Conservation (phyloP, 352 stramenopile species). For the Phytophthora pini region DNA sequence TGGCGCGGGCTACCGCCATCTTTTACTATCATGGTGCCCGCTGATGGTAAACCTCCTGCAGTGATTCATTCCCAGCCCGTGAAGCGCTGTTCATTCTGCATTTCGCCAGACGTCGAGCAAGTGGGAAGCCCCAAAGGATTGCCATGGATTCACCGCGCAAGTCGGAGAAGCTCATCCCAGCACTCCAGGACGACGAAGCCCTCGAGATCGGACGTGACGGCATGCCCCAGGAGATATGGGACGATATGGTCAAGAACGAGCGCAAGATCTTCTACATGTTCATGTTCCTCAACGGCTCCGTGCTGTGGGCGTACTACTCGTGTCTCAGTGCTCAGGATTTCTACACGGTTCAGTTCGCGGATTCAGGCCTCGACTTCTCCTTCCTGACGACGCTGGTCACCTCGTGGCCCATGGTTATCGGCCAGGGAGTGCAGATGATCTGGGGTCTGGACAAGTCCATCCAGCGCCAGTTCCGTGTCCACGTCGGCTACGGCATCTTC, state of each 20-base stretch:
- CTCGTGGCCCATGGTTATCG: constrained; percentile 66
- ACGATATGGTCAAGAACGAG: constrained; percentile 61
- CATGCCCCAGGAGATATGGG: constrained; percentile 64
- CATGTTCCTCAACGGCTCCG: constrained; percentile 75
- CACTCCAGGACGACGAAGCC: constrained; percentile 15
- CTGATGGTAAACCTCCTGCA: constrained; percentile 3
- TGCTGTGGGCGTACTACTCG: constrained; percentile 81
- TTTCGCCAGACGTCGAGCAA: constrained; percentile 20
- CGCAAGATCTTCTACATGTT: constrained; percentile 66
- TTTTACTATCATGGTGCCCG: constrained; percentile 14
- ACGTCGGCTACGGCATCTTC: constrained; percentile 61
- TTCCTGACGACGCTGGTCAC: constrained; percentile 72
- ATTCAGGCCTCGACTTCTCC: constrained; percentile 59
- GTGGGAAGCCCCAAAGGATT: neutral
- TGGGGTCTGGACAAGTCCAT: constrained; percentile 66
- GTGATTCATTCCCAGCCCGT: neutral
- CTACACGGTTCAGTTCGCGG: constrained; percentile 56
- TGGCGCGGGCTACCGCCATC: constrained; percentile 9
- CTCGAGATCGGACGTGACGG: constrained; percentile 35
- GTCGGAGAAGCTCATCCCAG: constrained; percentile 48
- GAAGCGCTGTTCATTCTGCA: constrained; percentile 22
- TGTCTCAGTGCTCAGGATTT: constrained; percentile 77
- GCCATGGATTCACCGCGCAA: constrained; percentile 40
- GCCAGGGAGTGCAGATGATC: constrained; percentile 62
- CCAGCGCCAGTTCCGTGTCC: constrained; percentile 47